These are phyloP conservation scores for Roridomyces roridus DNA, from an alignment of 768 basidiomycete species.

Conservation along the genomic window DNA sequence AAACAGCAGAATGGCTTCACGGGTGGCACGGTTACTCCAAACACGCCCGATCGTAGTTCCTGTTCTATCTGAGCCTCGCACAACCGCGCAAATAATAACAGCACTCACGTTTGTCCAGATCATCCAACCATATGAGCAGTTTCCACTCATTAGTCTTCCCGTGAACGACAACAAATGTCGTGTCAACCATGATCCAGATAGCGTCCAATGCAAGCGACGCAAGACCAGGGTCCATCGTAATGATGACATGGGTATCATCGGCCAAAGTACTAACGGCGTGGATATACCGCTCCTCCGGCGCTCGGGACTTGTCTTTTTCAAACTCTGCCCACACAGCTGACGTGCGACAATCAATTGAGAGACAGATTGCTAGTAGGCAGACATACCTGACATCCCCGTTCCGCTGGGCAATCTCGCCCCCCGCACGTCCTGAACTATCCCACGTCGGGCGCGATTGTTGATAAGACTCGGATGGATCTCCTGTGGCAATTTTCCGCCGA, in stretches of 20 bases:
- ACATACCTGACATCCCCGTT: background rate
- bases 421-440: background rate
- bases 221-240: slow-evolving; percentile 1
- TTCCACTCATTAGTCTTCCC: slow-evolving; percentile 15
- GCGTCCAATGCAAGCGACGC: background rate
- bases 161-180: slow-evolving; percentile 5
- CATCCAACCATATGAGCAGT: slow-evolving; percentile 2
- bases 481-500: background rate
- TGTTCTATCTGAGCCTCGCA: background rate
- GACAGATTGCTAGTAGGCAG: background rate
- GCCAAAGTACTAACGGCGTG: background rate
- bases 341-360: background rate
- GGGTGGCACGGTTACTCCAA: background rate
- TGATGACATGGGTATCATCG: background rate
- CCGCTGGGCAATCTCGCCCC: background rate
- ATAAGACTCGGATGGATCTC: background rate
- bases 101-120: slow-evolving; percentile 1
- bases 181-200: slow-evolving; percentile 15
- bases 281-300: background rate
- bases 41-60: slow-evolving; percentile 1
- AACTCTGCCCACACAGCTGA: background rate
- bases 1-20: background rate
- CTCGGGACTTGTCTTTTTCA: background rate
- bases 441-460: background rate
- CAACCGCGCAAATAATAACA: background rate